Conservation (phyloP, 257 asterid species). For the Solanum chilense region DNA sequence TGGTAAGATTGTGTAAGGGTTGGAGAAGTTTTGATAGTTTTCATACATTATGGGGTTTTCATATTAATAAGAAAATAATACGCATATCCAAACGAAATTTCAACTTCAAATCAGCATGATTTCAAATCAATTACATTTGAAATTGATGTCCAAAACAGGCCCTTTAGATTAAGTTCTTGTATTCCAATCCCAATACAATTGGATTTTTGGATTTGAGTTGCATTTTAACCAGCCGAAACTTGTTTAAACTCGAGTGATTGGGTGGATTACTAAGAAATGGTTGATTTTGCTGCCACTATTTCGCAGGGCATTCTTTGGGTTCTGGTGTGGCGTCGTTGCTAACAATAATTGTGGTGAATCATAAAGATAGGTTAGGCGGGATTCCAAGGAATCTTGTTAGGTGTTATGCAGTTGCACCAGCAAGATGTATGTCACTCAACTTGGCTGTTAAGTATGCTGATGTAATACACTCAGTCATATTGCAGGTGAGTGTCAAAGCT, state of each 20-base stretch:
- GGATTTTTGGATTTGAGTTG: neutral
- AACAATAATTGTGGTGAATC: slow-evolving; percentile 67
- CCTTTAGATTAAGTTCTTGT: neutral
- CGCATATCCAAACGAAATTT: neutral
- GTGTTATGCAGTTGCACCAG: slow-evolving; percentile 90
- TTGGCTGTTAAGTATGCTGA: slow-evolving; percentile 94
- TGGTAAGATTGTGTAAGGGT: neutral
- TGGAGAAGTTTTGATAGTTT: neutral
- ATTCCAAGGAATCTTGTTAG: slow-evolving; percentile 53
- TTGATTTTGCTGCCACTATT: neutral
- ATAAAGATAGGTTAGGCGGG: slow-evolving; percentile 60
- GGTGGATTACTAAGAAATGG: neutral
- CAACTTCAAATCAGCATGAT: neutral
- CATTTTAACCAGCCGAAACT: neutral
- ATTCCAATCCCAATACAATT: neutral
- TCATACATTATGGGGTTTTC: neutral
- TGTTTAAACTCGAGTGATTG: neutral
- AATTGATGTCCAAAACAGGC: neutral
- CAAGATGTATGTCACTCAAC: slow-evolving; percentile 92
- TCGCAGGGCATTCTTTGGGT: slow-evolving; percentile 83
- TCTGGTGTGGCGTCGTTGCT: slow-evolving; percentile 82
- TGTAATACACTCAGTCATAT: slow-evolving; percentile 60
- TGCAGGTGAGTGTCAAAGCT: slow-evolving; percentile 53
- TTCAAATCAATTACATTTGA: neutral
- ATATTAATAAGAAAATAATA: neutral